phyloP scores from a whole-genome alignment of 2,329 filamentous ascomycete genomes.

The Apiospora rasikravindrae region DNA sequence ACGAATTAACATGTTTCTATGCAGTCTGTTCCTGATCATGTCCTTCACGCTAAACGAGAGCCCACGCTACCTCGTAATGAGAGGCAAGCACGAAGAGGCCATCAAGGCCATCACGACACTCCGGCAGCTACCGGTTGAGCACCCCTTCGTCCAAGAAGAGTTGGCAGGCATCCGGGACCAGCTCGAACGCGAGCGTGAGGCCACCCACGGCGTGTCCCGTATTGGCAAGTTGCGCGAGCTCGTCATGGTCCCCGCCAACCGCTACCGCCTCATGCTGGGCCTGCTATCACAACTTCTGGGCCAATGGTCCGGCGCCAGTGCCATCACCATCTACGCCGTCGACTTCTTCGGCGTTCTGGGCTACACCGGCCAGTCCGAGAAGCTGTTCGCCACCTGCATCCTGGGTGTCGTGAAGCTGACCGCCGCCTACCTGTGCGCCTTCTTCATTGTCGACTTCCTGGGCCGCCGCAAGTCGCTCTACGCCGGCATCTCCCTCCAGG shows the following conservation, averaged over 20 bases:
- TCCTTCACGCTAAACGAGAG: constrained; percentile 25
- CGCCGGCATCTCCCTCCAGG: constrained; percentile 44
- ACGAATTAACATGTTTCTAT: background rate
- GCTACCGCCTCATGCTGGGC: constrained; percentile 51
- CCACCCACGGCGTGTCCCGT: constrained; percentile 50
- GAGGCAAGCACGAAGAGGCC: constrained; percentile 23
- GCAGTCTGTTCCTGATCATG: constrained; percentile 19
- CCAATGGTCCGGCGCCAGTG: constrained; percentile 48
- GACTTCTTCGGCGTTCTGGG: constrained; percentile 61
- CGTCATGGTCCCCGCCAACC: constrained; percentile 46
- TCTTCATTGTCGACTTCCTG: constrained; percentile 64
- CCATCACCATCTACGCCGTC: constrained; percentile 62
- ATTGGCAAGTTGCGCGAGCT: constrained; percentile 50
- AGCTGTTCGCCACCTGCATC: constrained; percentile 61
- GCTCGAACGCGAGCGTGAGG: constrained; percentile 53
- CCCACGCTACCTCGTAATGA: constrained; percentile 25
- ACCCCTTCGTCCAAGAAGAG: constrained; percentile 40
- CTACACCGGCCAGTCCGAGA: constrained; percentile 57
- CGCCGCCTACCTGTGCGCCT: constrained; percentile 56
- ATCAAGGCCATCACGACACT: constrained; percentile 22
- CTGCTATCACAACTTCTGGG: constrained; percentile 49
- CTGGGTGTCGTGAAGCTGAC: constrained; percentile 63
- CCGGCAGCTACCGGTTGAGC: constrained; percentile 34
- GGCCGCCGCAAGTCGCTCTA: constrained; percentile 56
- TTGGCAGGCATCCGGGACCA: constrained; percentile 34